phyloP scores from a whole-genome alignment of 306 rosid species.

The Abrus precatorius region DNA sequence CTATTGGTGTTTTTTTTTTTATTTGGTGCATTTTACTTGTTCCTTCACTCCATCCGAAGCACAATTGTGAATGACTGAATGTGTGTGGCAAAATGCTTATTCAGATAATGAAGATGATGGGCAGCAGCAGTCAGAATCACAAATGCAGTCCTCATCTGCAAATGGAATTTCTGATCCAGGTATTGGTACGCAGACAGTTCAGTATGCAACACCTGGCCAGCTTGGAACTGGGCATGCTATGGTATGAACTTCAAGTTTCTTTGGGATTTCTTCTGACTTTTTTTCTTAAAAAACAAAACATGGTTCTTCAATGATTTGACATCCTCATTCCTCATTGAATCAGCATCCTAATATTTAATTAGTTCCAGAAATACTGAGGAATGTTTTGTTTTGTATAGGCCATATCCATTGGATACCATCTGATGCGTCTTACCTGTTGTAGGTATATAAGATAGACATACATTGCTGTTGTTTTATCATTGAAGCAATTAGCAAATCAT shows the following conservation, averaged over 20 bases:
- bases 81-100: constrained; percentile 42
- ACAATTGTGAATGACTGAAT: neutral
- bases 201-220: constrained; percentile 64
- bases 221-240: constrained; percentile 69
- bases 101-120: constrained; percentile 75
- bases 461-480: constrained; percentile 18
- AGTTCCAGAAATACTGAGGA: constrained; percentile 29
- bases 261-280: constrained; percentile 15
- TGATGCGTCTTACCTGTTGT: constrained; percentile 24
- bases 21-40: constrained; percentile 16
- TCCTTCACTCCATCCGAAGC: neutral
- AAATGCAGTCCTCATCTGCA: constrained; percentile 60
- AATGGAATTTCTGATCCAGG: constrained; percentile 66
- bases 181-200: constrained; percentile 56
- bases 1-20: neutral
- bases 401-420: constrained; percentile 2
- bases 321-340: constrained; percentile 12
- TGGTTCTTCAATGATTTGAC: constrained; percentile 32
- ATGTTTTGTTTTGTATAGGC: constrained; percentile 37
- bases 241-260: constrained; percentile 58
- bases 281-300: constrained; percentile 1
- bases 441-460: constrained; percentile 26
- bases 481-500: constrained; percentile 39
- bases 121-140: constrained; percentile 67
- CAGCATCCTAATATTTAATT: constrained; percentile 15